These are phyloP conservation scores for Monosporascus sp. DNA, from an alignment of 2,329 filamentous ascomycete species.

Conservation along the genomic window DNA sequence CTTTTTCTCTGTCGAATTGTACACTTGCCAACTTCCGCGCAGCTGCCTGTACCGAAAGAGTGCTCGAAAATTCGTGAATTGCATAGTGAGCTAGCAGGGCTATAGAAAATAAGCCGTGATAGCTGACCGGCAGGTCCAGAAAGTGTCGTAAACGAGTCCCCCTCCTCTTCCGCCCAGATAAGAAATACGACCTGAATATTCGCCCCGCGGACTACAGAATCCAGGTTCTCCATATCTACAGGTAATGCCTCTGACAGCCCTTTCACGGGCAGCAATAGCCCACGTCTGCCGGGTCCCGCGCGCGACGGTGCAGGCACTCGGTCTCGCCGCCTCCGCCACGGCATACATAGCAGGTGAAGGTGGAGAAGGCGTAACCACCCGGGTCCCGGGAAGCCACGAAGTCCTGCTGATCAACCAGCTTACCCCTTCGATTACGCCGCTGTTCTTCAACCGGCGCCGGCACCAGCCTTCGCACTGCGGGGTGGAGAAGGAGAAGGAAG, in stretches of 20 bases:
- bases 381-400: neutral
- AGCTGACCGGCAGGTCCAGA: too few species aligned
- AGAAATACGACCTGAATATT: too few species aligned
- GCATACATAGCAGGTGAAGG: neutral
- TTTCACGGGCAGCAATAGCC: neutral
- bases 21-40: too few species aligned
- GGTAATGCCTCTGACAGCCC: neutral
- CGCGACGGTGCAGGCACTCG: neutral
- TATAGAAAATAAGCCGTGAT: too few species aligned
- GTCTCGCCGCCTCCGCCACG: neutral
- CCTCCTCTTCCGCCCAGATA: too few species aligned
- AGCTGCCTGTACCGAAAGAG: too few species aligned
- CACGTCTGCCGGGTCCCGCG: neutral
- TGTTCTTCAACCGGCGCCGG: neutral
- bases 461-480: neutral
- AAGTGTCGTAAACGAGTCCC: too few species aligned
- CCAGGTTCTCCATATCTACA: too few species aligned
- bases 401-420: neutral
- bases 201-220: too few species aligned
- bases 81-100: too few species aligned
- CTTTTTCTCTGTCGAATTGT: too few species aligned
- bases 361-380: neutral
- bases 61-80: too few species aligned
- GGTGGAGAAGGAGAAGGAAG: neutral
- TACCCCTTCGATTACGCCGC: neutral